Evolutionary conservation across 768 basidiomycete species (phyloP), one percentile per base, ranked within the genome.

Genomic region (Mycena rebaudengoi): DNA sequence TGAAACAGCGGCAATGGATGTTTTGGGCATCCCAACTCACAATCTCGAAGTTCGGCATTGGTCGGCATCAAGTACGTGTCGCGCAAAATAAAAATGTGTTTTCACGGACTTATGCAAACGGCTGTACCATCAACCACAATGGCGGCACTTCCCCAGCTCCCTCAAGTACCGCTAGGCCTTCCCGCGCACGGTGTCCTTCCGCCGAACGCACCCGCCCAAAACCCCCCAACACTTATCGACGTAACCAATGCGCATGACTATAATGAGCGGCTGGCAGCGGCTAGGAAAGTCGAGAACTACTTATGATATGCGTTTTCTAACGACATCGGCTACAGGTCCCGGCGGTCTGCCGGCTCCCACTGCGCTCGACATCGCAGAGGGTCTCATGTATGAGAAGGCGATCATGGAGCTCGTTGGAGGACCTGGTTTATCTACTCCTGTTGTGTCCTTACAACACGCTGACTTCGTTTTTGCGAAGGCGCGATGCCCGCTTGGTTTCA

Each of bases 401-500:
- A 0, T 43, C 35, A 37, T 43, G 21, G 21, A 54, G 29, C 40
- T 28, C 25, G 39, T 23, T 43, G 53, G n/a, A n/a, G n/a, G n/a
- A 40, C 37, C 30, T 54, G 12, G 23, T 54, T 41, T 43, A n/a
- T n/a, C n/a, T n/a, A n/a, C n/a, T n/a, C n/a, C n/a, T n/a, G n/a
- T n/a, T n/a, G n/a, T n/a, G n/a, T n/a, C n/a, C n/a, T n/a, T n/a
- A n/a, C n/a, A n/a, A n/a, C n/a, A n/a, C n/a, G n/a, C n/a, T n/a
- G n/a, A n/a, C n/a, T n/a, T n/a, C n/a, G n/a, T n/a, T n/a, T n/a
- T n/a, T 41, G 53, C 53, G 20, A 41, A 54, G 53, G 29, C 14
- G 54, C 41, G 14, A 45, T 45, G 43, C 54, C 54, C 21, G 54
- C 54, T 44, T 56, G 54, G 54, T 56, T 56, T 44, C 54, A 56